These are phyloP conservation scores for Nasturtium officinale DNA, from an alignment of 345 rosid species.

Conservation along the genomic window DNA sequence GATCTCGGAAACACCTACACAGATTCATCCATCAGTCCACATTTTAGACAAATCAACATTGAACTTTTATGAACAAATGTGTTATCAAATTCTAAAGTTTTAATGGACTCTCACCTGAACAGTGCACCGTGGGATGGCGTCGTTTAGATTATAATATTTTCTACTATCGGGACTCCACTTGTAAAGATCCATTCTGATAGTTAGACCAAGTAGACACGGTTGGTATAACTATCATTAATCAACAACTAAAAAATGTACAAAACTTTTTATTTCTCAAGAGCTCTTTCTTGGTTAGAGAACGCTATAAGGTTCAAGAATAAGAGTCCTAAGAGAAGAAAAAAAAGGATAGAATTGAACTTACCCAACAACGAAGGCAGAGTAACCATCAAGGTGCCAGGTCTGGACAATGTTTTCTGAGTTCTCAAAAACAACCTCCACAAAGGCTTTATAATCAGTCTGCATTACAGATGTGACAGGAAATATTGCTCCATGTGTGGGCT, in stretches of 20 bases:
- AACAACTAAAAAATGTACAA: neutral
- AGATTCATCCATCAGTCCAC: neutral
- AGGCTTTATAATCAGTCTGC: conserved; percentile 61
- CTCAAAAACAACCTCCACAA: conserved; percentile 71
- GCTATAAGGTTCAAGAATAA: too few relatives aligned
- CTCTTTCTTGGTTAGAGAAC: neutral
- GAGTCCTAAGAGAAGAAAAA: too few relatives aligned
- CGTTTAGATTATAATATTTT: conserved; percentile 61
- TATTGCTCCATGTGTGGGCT: conserved; percentile 57
- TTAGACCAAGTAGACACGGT: neutral
- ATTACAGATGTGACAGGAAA: conserved; percentile 72
- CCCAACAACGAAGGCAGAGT: conserved; percentile 80
- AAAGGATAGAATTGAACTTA: conserved; percentile 38
- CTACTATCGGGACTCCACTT: conserved; percentile 68
- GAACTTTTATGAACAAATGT: neutral
- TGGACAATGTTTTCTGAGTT: conserved; percentile 66
- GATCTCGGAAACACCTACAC: conserved; percentile 23
- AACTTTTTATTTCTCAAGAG: neutral
- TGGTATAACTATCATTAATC: neutral
- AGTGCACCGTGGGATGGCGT: conserved; percentile 64
- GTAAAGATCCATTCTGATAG: conserved; percentile 74
- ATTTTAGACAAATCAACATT: neutral
- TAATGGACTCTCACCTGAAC: conserved; percentile 50
- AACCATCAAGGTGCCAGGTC: conserved; percentile 76
- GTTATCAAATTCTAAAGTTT: neutral